phyloP scores from a whole-genome alignment of 805 yeast genomes.

The Hanseniaspora singularis region DNA sequence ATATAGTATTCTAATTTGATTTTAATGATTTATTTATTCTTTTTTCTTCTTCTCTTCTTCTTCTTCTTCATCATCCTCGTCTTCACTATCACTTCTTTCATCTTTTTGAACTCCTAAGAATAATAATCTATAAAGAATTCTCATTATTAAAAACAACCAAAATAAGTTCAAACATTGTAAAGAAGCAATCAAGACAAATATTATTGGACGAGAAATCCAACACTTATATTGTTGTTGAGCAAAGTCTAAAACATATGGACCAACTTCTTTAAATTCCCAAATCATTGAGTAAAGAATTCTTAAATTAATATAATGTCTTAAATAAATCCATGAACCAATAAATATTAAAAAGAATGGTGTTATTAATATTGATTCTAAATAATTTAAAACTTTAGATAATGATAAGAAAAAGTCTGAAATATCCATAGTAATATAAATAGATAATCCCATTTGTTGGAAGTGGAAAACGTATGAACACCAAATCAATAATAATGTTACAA shows the following conservation, averaged over 20 bases:
- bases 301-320: slow-evolving; percentile 77
- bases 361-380: slow-evolving; percentile 54
- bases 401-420: slow-evolving; percentile 83
- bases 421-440: slow-evolving; percentile 90
- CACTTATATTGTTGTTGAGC: slow-evolving; percentile 90
- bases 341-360: slow-evolving; percentile 61
- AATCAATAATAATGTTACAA: slow-evolving; percentile 78
- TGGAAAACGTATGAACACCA: slow-evolving; percentile 85
- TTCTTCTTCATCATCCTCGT: slow-evolving; percentile 36
- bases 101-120: slow-evolving; percentile 53
- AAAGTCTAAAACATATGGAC: slow-evolving; percentile 70
- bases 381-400: slow-evolving; percentile 72
- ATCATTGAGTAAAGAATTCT: slow-evolving; percentile 70
- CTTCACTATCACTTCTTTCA: slow-evolving; percentile 81
- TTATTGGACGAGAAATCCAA: slow-evolving; percentile 86
- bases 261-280: slow-evolving; percentile 78
- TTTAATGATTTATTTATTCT: neutral
- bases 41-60: slow-evolving; percentile 20
- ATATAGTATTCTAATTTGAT: neutral
- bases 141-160: slow-evolving; percentile 74
- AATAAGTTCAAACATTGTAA: slow-evolving; percentile 76
- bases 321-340: slow-evolving; percentile 65
- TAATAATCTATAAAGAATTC: slow-evolving; percentile 60
- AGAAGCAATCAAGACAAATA: slow-evolving; percentile 62
- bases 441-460: slow-evolving; percentile 90